Evolutionary conservation across 441 rosid genomes (phyloP), one percentile per base, ranked within the genome.

Genomic region (Macaranga tanarius): DNA sequence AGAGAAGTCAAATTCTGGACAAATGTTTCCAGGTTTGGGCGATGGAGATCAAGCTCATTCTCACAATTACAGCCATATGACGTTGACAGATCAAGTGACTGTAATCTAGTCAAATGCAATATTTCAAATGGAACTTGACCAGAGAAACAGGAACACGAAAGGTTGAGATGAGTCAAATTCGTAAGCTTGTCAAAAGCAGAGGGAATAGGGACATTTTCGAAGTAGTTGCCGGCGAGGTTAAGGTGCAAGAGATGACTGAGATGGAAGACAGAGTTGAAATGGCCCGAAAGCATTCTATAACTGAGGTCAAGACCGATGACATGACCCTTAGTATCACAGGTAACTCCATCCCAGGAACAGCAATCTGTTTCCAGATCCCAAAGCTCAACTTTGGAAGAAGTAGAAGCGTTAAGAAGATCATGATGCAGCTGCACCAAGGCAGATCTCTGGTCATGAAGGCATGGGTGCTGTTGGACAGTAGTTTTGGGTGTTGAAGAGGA

Each of bases 101-200:
- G 3, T 42, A 67, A n/a, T 0, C 6, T 3, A 4, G 38, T 34
- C 7, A 34, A 34, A 34, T 34, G 38, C 38, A 7, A 3, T 34
- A 40, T 15, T 28, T n/a, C 71, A n/a, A 28, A 51, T 4, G 60
- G 60, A 55, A 67, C 45, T 15, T 28, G 47, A 9, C 60, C 71
- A 19, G 3, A 7, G n/a, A 67, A 67, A 34, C 61, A 59, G 15
- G 71, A 4, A 9, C 2, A 5, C 6, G 71, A 67, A 31, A 67
- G 61, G 60, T 67, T 51, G 71, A 67, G 71, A 67, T 67, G 71
- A 10, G 71, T 51, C 71, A 67, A 67, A 59, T 40, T 51, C 0
- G 47, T 7, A 19, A 67, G 61, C 2, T 22, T 67, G 31, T 44
- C n/a, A 20, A 67, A 28, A 19, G 61, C 71, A 15, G 40, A 67